These are phyloP conservation scores for Borealophlyctis nickersoniae DNA, from an alignment of 192 early-diverging fungal genomes.

Conservation along the genomic window DNA sequence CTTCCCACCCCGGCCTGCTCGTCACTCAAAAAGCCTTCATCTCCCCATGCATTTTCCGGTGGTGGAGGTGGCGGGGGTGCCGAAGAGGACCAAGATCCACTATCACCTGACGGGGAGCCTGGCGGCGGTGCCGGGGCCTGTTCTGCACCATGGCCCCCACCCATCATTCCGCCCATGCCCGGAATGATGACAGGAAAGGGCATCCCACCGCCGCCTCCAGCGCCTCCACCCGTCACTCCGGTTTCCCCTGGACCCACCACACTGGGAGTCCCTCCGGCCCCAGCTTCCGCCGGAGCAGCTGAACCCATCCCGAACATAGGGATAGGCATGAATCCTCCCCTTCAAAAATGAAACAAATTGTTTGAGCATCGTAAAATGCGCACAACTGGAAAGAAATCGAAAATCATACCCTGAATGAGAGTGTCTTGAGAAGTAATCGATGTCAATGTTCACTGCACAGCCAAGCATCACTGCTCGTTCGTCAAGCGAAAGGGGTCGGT, in stretches of 20 bases:
- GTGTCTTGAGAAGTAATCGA: conserved; percentile 84
- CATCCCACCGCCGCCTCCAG: conserved; percentile 21
- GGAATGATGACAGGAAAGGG: conserved; percentile 6
- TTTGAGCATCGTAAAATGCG: neutral
- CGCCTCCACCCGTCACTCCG: conserved; percentile 28
- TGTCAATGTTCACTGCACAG: conserved; percentile 80
- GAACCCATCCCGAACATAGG: conserved; percentile 7
- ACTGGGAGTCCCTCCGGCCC: conserved; percentile 12
- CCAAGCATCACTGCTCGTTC: conserved; percentile 78
- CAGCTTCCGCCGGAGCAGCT: conserved; percentile 2
- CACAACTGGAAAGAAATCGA: neutral
- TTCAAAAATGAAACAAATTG: neutral
- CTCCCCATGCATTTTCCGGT: conserved; percentile 21
- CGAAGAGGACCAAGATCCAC: neutral
- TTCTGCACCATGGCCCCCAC: conserved; percentile 5
- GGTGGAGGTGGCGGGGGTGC: conserved; percentile 12
- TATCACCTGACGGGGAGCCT: neutral
- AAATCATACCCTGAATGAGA: conserved; percentile 30
- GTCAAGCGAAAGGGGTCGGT: conserved; percentile 53
- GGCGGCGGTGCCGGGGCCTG: neutral
- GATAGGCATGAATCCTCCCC: conserved; percentile 25
- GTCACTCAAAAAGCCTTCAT: conserved; percentile 19
- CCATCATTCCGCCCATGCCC: conserved; percentile 11
- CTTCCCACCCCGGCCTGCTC: conserved; percentile 18
- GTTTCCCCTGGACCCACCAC: conserved; percentile 5